phyloP scores from a whole-genome alignment of 345 rosid species.

The Syzygium grande region DNA sequence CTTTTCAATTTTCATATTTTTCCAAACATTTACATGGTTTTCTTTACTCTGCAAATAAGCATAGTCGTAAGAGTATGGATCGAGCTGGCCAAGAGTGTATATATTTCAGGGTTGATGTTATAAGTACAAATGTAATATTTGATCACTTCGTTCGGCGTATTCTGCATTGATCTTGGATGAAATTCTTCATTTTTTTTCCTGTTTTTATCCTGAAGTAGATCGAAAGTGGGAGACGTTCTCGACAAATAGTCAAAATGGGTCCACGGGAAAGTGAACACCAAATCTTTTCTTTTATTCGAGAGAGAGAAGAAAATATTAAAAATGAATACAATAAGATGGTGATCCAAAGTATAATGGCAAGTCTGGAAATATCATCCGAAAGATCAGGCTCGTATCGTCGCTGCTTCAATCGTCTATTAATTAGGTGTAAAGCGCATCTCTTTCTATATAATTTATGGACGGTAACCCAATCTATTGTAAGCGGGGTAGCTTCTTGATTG shows the following conservation, averaged over 20 bases:
- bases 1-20: background rate
- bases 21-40: background rate
- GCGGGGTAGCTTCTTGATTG: background rate
- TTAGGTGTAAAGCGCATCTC: background rate
- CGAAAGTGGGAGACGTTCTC: background rate
- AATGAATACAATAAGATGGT: background rate
- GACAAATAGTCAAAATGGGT: background rate
- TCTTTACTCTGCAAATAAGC: background rate
- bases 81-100: background rate
- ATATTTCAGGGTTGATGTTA: background rate
- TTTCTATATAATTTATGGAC: background rate
- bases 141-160: background rate
- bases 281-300: background rate
- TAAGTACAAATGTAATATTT: background rate
- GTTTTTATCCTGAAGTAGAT: background rate
- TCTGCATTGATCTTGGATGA: background rate
- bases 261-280: background rate
- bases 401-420: background rate
- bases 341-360: background rate
- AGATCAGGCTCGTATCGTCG: background rate
- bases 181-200: background rate
- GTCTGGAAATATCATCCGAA: background rate
- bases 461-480: background rate
- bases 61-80: background rate
- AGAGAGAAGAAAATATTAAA: background rate